Conservation (phyloP, 2,329 filamentous ascomycete species). For the Reticulascus tulasneorum region DNA sequence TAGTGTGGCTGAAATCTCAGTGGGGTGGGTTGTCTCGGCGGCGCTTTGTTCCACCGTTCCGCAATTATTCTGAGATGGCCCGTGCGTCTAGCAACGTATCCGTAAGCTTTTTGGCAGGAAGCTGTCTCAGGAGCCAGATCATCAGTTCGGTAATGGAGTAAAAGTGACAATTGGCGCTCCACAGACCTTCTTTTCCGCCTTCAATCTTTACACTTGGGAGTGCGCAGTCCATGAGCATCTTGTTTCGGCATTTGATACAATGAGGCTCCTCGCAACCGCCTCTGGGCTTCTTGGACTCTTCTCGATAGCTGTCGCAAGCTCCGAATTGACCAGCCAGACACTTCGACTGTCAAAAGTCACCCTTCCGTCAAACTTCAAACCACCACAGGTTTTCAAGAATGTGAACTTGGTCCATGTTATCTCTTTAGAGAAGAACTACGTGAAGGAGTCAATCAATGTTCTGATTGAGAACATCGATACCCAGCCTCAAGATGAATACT, state of each 20-base stretch:
- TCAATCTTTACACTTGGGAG: constrained; percentile 15
- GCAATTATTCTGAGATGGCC: too few species aligned
- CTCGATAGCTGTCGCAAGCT: constrained; percentile 38
- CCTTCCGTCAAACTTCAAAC: constrained; percentile 67
- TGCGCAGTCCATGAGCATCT: constrained; percentile 22
- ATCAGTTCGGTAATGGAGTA: constrained; percentile 15
- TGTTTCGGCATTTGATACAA: constrained; percentile 25
- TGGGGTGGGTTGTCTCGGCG: constrained; percentile 3
- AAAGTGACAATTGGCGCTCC: constrained; percentile 14
- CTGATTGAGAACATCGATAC: constrained; percentile 83
- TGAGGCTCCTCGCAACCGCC: constrained; percentile 48
- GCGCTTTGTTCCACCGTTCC: too few species aligned
- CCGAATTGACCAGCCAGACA: constrained; percentile 31
- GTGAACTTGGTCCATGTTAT: constrained; percentile 84
- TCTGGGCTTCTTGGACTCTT: constrained; percentile 58
- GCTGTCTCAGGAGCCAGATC: constrained; percentile 19
- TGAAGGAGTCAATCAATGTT: constrained; percentile 89
- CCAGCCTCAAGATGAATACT: constrained; percentile 83
- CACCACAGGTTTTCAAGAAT: constrained; percentile 91
- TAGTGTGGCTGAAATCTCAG: constrained; percentile 1
- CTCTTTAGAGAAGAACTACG: constrained; percentile 90
- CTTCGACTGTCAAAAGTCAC: constrained; percentile 49
- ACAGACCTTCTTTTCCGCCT: constrained; percentile 8
- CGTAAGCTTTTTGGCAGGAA: constrained; percentile 29
- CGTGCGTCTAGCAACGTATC: constrained; percentile 28